phyloP scores from a whole-genome alignment of 345 rosid species.

The Carallia pectinifolia region DNA sequence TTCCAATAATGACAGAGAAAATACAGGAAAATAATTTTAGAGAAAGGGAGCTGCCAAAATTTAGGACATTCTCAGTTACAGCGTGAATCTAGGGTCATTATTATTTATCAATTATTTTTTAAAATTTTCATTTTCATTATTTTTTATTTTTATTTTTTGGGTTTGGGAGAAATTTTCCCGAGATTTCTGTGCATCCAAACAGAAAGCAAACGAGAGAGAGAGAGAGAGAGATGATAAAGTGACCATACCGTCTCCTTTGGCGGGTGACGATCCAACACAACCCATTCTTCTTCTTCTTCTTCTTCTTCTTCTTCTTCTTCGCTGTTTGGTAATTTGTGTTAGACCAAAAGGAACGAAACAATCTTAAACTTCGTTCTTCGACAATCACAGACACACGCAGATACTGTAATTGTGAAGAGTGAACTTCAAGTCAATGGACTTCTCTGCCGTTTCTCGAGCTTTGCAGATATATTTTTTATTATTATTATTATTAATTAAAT shows the following conservation, averaged over 20 bases:
- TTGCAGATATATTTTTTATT: background rate
- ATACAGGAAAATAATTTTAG: background rate
- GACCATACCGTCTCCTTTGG: constrained; percentile 56
- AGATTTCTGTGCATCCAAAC: constrained; percentile 4
- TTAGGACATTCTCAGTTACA: background rate
- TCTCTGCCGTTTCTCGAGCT: constrained; percentile 10
- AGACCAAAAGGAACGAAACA: background rate
- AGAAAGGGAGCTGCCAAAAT: background rate
- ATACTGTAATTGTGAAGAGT: background rate
- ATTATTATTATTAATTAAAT: too few relatives aligned
- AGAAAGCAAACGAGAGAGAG: background rate
- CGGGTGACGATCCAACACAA: constrained; percentile 74
- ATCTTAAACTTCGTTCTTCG: background rate
- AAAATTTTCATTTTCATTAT: background rate
- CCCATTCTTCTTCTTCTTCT: constrained; percentile 46
- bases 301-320: background rate
- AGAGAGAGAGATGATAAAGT: background rate
- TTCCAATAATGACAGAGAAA: too few relatives aligned
- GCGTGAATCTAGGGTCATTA: background rate
- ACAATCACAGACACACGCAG: background rate
- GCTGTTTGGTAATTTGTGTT: background rate
- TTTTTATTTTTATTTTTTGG: background rate
- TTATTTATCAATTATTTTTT: too few relatives aligned
- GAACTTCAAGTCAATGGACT: constrained; percentile 25
- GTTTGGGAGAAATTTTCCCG: background rate